phyloP scores from a whole-genome alignment of 345 rosid species.

The Conringia planisiliqua region DNA sequence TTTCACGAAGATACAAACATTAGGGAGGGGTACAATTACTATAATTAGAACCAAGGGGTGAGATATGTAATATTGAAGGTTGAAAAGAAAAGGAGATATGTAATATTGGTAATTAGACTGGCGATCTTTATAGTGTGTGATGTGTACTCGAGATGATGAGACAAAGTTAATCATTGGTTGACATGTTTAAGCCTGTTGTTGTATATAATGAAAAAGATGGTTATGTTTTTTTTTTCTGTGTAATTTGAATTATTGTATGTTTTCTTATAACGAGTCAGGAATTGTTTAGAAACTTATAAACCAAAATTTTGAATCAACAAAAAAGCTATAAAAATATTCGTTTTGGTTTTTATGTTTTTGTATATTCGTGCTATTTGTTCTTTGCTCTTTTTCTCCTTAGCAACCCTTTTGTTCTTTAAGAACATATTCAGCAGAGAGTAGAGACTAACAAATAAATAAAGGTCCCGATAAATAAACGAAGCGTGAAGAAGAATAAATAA shows the following conservation, averaged over 20 bases:
- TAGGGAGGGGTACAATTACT: slow-evolving; percentile 91
- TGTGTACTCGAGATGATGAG: not conserved
- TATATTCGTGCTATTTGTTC: slow-evolving; percentile 2
- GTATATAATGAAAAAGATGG: slow-evolving; percentile 15
- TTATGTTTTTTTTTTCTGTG: not conserved
- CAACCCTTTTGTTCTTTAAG: slow-evolving; percentile 15
- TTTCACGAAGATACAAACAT: slow-evolving; percentile 83
- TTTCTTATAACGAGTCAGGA: not conserved
- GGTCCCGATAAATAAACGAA: not conserved
- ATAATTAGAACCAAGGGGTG: slow-evolving; percentile 89
- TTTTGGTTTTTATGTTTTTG: not conserved
- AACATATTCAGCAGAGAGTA: not conserved
- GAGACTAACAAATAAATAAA: not conserved
- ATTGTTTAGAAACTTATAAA: not conserved
- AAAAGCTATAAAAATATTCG: not conserved
- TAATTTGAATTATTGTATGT: not conserved
- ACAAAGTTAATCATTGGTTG: not conserved
- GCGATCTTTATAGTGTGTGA: not conserved
- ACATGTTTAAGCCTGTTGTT: slow-evolving; percentile 4
- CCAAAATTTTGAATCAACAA: not conserved
- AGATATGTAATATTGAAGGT: slow-evolving; percentile 12
- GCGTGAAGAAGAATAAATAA: slow-evolving; percentile 18
- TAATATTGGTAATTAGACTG: not conserved
- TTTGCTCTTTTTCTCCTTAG: slow-evolving; percentile 10
- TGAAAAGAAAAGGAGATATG: slow-evolving; percentile 1